Base-by-base conservation (phyloP, 768 basidiomycete species). In the Trametes villosa region DNA sequence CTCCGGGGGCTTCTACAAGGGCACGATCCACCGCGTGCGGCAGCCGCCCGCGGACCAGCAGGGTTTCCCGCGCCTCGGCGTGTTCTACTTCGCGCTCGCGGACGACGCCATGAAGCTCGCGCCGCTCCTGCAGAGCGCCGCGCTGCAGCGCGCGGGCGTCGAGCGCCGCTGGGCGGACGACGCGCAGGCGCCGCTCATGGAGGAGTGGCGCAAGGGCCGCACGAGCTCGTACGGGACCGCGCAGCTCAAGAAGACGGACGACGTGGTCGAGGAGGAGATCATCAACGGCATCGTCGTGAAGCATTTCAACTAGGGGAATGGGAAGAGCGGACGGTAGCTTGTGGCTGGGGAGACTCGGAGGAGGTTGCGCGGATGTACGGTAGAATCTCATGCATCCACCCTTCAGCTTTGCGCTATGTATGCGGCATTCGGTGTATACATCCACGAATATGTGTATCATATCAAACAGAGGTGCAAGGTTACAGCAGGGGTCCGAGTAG, bases 281-380 rank as follows among this genome's bases (percentile, higher is more conserved):
- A 75, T 86, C 50, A 79, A 77, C 20, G 85, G 85, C 0, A 76
- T 86, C 0, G 60, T 85, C 8, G 83, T 87, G 12, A 82, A 80
- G 65, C 83, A 86, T 59, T 87, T 82, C 64, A 86, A 79, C 63
- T 87, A 42, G 40, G 12, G n/a, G 9, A 13, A 9, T 9, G 13
- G 12, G 20, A 12, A 20, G 18, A 8, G 48, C 18, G 40, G 6
- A n/a, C 40, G 18, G 40, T n/a, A 41, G 40, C n/a, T n/a, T n/a
- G n/a, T n/a, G n/a, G n/a, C n/a, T n/a, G n/a, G n/a, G n/a, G n/a
- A n/a, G n/a, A n/a, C n/a, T n/a, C n/a, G n/a, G n/a, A n/a, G n/a
- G n/a, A 34, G 34, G n/a, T n/a, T n/a, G n/a, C n/a, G n/a, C n/a
- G n/a, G n/a, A n/a, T n/a, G n/a, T n/a, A n/a, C n/a, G n/a, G n/a